Base-by-base conservation (phyloP, 331 rosid genomes). In the Ulmus americana region DNA sequence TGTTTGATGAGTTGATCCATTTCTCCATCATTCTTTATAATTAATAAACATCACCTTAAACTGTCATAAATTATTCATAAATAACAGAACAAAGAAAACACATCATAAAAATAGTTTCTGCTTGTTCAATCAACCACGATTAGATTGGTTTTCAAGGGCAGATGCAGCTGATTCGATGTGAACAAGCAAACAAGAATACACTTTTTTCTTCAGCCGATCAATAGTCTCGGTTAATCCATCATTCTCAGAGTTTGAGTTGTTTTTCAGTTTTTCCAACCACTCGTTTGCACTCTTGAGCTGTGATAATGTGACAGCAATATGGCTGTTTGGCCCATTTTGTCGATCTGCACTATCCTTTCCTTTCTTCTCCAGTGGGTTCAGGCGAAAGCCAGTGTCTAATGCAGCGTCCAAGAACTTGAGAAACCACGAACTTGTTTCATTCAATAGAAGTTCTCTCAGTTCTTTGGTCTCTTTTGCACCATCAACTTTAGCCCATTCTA, bases 361-460 rank as follows among this genome's bases (percentile, higher is more conserved):
- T 75, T 80, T 92, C 73, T 73, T 81, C 76, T 80, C 95, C 52
- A 68, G 84, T 51, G 62, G 50, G 40, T 40, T 76, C 22, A 74
- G 70, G 0, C 64, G 74, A 74, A 94, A 94, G 57, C 97, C 97
- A 11, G 68, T 60, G 69, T 89, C 95, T 78, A 94, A 48, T 55
- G 88, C 92, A 61, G 75, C 82, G 42, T 85, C 95, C 68, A 94
- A 71, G 82, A 85, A 89, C 40, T 69, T 84, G 72, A 94, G 66
- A 80, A 89, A 94, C 98, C 98, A 94, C 60, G 88, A 76, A 73
- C 90, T 79, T 74, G 95, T 82, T 84, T 94, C 90, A 46, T 70
- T 77, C 70, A 74, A 15, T 69, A 89, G 80, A 22, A 75, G 76
- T 28, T 82, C 87, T 77, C 76, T 80, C 39, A 87, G 72, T 39